Conservation (phyloP, 2,329 filamentous ascomycete genomes). For the Aspergillus tubingensis region DNA sequence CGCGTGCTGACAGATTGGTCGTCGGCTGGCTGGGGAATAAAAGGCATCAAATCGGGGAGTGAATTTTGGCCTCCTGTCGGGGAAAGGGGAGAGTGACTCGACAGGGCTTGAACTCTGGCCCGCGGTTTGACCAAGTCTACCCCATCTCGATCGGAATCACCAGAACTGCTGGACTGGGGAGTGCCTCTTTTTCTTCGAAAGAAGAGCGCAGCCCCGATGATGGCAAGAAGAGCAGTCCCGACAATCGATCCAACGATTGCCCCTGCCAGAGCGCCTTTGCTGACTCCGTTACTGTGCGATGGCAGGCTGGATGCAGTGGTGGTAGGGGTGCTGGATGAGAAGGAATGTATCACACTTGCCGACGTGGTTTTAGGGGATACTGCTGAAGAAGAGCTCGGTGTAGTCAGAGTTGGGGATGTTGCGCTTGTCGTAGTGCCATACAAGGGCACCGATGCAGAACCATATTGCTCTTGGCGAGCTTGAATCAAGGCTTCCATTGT, state of each 20-base stretch:
- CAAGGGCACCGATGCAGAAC: too few relatives aligned
- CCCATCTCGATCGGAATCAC: background rate
- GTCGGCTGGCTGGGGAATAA: constrained; percentile 34
- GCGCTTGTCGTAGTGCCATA: too few relatives aligned
- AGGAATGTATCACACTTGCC: too few relatives aligned
- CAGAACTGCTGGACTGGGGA: background rate
- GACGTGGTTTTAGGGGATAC: too few relatives aligned
- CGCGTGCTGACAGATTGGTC: constrained; percentile 28
- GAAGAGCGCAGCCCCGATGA: constrained; percentile 23
- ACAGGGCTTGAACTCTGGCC: background rate
- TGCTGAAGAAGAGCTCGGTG: too few relatives aligned
- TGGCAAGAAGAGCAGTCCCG: constrained; percentile 24
- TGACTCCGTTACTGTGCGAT: constrained; percentile 1
- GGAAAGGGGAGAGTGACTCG: background rate
- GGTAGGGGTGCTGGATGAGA: background rate
- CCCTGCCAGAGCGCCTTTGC: constrained; percentile 26
- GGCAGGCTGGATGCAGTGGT: background rate
- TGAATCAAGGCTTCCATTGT: background rate
- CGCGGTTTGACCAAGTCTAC: background rate
- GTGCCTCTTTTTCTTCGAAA: constrained; percentile 11
- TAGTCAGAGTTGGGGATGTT: too few relatives aligned
- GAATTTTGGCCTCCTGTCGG: background rate
- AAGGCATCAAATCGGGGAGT: constrained; percentile 2
- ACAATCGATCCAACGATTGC: constrained; percentile 28
- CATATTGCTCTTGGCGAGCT: background rate